Conservation (phyloP, 2,329 filamentous ascomycete species). For the Aspergillus novoparasiticus region DNA sequence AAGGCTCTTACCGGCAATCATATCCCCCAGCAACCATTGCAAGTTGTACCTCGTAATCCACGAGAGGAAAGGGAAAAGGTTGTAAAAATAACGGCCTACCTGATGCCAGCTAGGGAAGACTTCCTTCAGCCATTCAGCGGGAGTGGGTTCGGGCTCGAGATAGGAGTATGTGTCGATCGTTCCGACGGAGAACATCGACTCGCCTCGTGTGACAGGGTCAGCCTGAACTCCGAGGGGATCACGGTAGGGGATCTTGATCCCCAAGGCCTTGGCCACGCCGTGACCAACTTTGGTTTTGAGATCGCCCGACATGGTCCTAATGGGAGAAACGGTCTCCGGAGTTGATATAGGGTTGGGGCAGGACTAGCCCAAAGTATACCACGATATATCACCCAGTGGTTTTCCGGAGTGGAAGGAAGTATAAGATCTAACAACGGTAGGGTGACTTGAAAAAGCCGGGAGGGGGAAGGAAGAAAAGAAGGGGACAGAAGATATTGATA, state of each 20-base stretch:
- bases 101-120: slow-evolving; percentile 62
- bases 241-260: slow-evolving; percentile 76
- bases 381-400: not conserved
- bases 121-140: slow-evolving; percentile 69
- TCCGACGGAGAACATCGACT: slow-evolving; percentile 74
- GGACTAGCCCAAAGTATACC: not conserved
- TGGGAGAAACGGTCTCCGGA: not conserved
- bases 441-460: not conserved
- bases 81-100: slow-evolving; percentile 63
- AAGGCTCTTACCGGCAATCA: slow-evolving; percentile 72
- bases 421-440: not conserved
- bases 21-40: slow-evolving; percentile 85
- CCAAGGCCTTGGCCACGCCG: slow-evolving; percentile 73
- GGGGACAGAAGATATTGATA: slow-evolving; percentile 2
- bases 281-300: slow-evolving; percentile 65
- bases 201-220: slow-evolving; percentile 71
- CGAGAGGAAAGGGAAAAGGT: slow-evolving; percentile 82
- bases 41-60: slow-evolving; percentile 90
- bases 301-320: slow-evolving; percentile 35
- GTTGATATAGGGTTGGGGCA: slow-evolving; percentile 4
- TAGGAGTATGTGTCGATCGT: slow-evolving; percentile 80
- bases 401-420: not conserved
- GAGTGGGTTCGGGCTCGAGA: slow-evolving; percentile 78
- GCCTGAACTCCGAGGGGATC: slow-evolving; percentile 54
- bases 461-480: not conserved